A percentile compares a stretch with the other conserved stretches of the same genome.
Conservation (phyloP, 345 rosid species). For the Salix dunnii region DNA sequence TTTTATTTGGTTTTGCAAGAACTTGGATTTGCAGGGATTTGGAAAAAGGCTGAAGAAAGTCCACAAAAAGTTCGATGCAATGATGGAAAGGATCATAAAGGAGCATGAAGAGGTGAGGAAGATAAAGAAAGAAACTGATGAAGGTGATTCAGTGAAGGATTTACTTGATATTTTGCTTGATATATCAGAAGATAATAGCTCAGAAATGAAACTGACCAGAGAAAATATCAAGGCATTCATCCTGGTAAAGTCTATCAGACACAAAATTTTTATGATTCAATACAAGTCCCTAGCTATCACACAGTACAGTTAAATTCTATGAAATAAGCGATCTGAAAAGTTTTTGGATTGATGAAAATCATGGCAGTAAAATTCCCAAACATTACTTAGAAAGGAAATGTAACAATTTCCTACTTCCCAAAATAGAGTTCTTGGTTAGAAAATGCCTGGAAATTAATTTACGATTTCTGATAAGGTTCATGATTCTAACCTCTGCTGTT, state of each 20-base stretch:
- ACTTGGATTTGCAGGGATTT: slow-evolving; percentile 49
- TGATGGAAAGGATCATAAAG: slow-evolving; percentile 41
- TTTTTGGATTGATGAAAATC: neutral
- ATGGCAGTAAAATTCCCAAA: neutral
- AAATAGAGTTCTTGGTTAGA: neutral
- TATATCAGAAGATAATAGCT: slow-evolving; percentile 39
- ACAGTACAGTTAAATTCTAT: neutral
- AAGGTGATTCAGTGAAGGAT: slow-evolving; percentile 30
- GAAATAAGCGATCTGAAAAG: neutral
- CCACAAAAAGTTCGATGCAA: slow-evolving; percentile 30
- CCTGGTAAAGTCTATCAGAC: slow-evolving; percentile 28
- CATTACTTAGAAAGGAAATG: too few relatives aligned
- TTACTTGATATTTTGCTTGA: slow-evolving; percentile 44
- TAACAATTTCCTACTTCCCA: neutral
- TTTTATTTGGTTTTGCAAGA: slow-evolving; percentile 51
- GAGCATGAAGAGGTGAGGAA: slow-evolving; percentile 44
- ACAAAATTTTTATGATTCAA: neutral
- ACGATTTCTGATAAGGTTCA: too few relatives aligned
- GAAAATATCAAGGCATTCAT: slow-evolving; percentile 58
- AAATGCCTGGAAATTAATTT: too few relatives aligned
- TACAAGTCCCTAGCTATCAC: neutral
- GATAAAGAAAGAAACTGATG: slow-evolving; percentile 17
- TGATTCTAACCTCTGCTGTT: too few relatives aligned
- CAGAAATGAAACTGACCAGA: slow-evolving; percentile 42
- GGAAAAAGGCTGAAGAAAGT: slow-evolving; percentile 35